Base-by-base conservation (phyloP, 306 rosid species). In the Gynostemma pentaphyllum region DNA sequence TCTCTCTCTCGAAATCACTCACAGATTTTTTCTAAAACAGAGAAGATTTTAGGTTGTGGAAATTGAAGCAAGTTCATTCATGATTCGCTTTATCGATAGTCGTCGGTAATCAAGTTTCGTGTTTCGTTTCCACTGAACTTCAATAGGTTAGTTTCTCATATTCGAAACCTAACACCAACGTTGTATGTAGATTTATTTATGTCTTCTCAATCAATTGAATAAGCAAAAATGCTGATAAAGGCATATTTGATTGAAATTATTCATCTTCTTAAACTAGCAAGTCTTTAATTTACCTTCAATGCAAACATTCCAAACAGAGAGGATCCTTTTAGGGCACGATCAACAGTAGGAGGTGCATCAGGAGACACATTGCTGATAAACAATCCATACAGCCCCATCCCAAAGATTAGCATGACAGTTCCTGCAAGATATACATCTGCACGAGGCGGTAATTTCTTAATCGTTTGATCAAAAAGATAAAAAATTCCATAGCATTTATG, bases 381-480 rank as follows among this genome's bases (percentile, higher is more conserved):
- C 55, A 92, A 73, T 74, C 98, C 96, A 45, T 86, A 86, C 44
- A 92, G 79, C 16, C 96, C 96, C 98, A 92, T 92, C 8, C 95
- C 96, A 32, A 92, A 92, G 56, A 92, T 88, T 75, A 92, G 64
- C 98, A 92, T 88, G 63, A 92, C 98, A 10, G 98, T 92, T 68
- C 96, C 98, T 13, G 98, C 98, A 69, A 92, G 96, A 81, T 92
- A 92, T 73, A 88, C 94, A 84, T 92, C 98, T 92, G 96, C 88
- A 74, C 11, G 55, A 68, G 47, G 62, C 45, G 70, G 51, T 36
- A 59, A 68, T 19, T 59, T 27, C 50, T 21, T 6, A n/a, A 65
- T 75, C 5, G 59, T 36, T 66, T 56, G 37, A 54, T 69, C 0
- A 48, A 40, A 47, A 49, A 27, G 26, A 21, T 26, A 67, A 61